A percentile compares a stretch with the other conserved stretches of the same genome.
Conservation (phyloP, 1,139 yeast genomes). For the Lipomyces yarrowii region DNA sequence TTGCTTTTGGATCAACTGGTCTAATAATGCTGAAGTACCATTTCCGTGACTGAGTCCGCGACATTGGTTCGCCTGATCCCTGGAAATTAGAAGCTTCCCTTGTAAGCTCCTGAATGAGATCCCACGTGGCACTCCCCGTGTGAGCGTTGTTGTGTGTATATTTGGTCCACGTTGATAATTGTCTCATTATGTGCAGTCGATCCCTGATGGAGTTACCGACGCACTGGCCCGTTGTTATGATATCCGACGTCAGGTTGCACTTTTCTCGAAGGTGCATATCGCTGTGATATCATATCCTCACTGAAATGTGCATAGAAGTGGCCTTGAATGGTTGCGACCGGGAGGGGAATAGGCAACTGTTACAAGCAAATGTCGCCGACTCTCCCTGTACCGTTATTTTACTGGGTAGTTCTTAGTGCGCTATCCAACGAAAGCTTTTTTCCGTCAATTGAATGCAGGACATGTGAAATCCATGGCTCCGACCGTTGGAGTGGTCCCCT, state of each 20-base stretch:
- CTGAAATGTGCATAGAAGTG: neutral
- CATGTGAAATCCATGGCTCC: too few relatives aligned
- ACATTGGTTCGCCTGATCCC: neutral
- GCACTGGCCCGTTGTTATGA: neutral
- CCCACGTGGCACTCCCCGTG: neutral
- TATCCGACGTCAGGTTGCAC: neutral
- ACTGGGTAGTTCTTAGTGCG: neutral
- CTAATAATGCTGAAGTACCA: too few relatives aligned
- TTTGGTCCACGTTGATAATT: neutral
- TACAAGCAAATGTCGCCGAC: too few relatives aligned
- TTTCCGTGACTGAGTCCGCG: neutral
- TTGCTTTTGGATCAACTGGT: neutral
- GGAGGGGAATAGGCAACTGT: too few relatives aligned
- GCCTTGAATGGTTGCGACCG: too few relatives aligned
- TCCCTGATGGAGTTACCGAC: neutral
- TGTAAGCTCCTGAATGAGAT: neutral
- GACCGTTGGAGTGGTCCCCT: neutral
- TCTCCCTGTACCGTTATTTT: too few relatives aligned
- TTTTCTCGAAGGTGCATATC: neutral
- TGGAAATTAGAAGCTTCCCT: neutral
- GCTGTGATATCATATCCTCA: too few relatives aligned
- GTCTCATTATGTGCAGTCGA: neutral
- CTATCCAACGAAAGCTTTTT: too few relatives aligned
- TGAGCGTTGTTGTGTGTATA: neutral
- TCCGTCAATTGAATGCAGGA: neutral